phyloP scores from a whole-genome alignment of 2,329 filamentous ascomycete species.

The Dissoconium aciculare region DNA sequence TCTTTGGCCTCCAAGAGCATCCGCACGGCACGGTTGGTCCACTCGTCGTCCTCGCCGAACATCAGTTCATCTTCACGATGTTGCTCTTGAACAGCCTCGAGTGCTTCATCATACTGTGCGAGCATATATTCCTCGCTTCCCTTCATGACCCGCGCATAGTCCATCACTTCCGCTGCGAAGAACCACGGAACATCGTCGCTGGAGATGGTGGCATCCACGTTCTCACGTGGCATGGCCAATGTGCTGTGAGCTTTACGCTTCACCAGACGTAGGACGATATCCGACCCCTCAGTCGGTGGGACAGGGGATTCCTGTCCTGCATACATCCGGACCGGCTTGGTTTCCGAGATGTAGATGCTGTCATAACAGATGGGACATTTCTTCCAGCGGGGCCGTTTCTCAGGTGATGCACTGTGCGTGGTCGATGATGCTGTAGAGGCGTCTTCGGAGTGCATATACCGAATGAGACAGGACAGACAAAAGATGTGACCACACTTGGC shows the following conservation, averaged over 20 bases:
- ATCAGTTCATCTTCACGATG: constrained; percentile 80
- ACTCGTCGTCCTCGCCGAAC: constrained; percentile 86
- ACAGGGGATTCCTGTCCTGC: constrained; percentile 70
- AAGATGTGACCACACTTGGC: constrained; percentile 95
- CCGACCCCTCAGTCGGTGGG: constrained; percentile 60
- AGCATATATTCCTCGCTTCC: constrained; percentile 79
- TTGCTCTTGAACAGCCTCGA: constrained; percentile 57
- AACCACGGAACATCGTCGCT: constrained; percentile 84
- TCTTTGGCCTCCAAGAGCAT: constrained; percentile 63
- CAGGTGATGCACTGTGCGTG: constrained; percentile 44
- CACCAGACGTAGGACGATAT: constrained; percentile 79
- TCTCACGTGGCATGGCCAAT: constrained; percentile 73
- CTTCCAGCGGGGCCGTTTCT: constrained; percentile 68
- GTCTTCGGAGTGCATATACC: constrained; percentile 82
- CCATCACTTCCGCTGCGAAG: constrained; percentile 80
- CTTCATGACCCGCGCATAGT: constrained; percentile 92
- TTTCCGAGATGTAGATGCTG: constrained; percentile 79
- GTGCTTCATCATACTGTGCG: constrained; percentile 64
- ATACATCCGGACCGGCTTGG: constrained; percentile 80
- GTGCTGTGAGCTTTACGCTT: constrained; percentile 68
- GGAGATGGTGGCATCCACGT: constrained; percentile 51
- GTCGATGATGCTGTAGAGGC: too few species aligned
- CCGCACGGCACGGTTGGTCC: constrained; percentile 71
- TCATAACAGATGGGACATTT: constrained; percentile 96
- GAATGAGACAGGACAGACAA: constrained; percentile 80